These are phyloP conservation scores for Pseudomicrostroma phylloplanum DNA, from an alignment of 1,284 basidiomycete species.

Conservation along the genomic window DNA sequence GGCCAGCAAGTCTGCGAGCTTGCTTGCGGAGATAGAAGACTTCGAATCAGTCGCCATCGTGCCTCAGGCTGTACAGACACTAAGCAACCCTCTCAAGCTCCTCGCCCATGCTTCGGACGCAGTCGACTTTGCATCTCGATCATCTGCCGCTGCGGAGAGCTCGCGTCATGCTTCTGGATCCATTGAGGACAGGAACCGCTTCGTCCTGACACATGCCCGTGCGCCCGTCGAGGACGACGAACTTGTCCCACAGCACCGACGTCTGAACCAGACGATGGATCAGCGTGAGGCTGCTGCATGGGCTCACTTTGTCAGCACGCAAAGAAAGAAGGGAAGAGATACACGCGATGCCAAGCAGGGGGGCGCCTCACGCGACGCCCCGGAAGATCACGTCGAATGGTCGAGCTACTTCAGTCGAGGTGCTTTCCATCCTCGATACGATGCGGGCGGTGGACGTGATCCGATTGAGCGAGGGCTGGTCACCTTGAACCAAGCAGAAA, in stretches of 20 bases:
- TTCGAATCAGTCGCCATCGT: conserved; percentile 18
- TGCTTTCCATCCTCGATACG: conserved; percentile 30
- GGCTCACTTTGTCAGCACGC: not conserved
- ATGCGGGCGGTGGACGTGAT: conserved; percentile 21
- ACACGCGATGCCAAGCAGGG: not conserved
- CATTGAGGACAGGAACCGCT: not conserved
- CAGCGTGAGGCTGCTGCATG: conserved; percentile 6
- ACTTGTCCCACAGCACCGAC: not conserved
- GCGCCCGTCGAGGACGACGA: not conserved
- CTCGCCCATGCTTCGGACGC: conserved; percentile 19
- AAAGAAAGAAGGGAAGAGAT: not conserved
- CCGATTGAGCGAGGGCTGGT: conserved; percentile 22
- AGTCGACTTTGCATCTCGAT: not conserved
- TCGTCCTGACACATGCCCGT: not conserved
- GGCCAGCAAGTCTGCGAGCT: conserved; percentile 11
- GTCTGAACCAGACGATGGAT: conserved; percentile 10
- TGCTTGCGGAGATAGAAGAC: conserved; percentile 28
- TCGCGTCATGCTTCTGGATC: not conserved
- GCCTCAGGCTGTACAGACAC: conserved; percentile 21
- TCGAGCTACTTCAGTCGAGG: conserved; percentile 28
- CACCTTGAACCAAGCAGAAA: conserved; percentile 16
- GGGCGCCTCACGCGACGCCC: conserved; percentile 6
- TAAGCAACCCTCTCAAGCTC: conserved; percentile 27
- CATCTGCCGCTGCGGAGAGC: not conserved
- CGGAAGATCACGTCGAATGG: conserved; percentile 15